Conservation (phyloP, 768 basidiomycete species). For the Dendrothele bispora region DNA sequence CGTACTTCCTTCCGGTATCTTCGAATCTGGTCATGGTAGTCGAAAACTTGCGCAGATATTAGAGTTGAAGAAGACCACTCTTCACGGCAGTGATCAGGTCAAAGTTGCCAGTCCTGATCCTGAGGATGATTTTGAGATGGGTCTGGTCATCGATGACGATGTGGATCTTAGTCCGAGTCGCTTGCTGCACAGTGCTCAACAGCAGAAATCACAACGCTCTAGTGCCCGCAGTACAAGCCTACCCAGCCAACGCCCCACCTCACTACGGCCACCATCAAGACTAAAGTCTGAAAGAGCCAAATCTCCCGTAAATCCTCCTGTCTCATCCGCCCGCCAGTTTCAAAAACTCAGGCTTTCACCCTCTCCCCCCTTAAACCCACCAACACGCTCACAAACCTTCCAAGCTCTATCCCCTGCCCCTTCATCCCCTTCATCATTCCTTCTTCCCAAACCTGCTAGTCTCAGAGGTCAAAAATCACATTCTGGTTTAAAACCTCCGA, state of each 20-base stretch:
- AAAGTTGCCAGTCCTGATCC: conserved; percentile 60
- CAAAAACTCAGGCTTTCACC: conserved; percentile 69
- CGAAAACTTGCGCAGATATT: conserved; percentile 51
- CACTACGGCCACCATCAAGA: conserved; percentile 63
- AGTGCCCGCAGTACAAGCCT: conserved; percentile 59
- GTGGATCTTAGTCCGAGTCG: conserved; percentile 80
- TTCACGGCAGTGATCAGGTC: conserved; percentile 34
- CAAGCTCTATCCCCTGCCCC: conserved; percentile 55
- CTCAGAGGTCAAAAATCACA: conserved; percentile 85
- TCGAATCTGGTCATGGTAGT: conserved; percentile 67
- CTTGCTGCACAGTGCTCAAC: conserved; percentile 51
- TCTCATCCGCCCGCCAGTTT: conserved; percentile 67
- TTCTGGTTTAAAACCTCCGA: conserved; percentile 75
- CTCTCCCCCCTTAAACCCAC: conserved; percentile 62
- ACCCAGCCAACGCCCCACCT: conserved; percentile 51
- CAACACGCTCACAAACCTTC: conserved; percentile 59
- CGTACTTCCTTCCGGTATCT: conserved; percentile 72
- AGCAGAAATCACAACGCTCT: conserved; percentile 40
- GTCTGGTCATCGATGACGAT: conserved; percentile 82
- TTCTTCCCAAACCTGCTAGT: conserved; percentile 69
- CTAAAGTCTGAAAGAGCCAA: conserved; percentile 61
- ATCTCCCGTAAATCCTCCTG: conserved; percentile 68
- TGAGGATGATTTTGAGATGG: conserved; percentile 86
- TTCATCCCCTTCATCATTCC: conserved; percentile 52
- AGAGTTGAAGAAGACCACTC: conserved; percentile 55